phyloP scores from a whole-genome alignment of 495 filamentous ascomycete genomes.

The Articulospora tetracladia region DNA sequence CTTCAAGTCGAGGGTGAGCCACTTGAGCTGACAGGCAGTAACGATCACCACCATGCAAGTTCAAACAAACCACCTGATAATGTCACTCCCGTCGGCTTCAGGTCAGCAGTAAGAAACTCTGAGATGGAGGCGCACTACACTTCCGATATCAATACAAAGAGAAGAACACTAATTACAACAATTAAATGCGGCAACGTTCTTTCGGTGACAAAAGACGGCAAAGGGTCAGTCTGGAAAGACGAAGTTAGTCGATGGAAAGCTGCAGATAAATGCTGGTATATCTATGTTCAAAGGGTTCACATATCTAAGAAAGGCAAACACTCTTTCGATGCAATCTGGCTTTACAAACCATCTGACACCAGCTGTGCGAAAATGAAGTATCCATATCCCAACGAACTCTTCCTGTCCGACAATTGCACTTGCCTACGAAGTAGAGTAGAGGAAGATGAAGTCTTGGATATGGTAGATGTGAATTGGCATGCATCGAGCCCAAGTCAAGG shows the following conservation, averaged over 20 bases:
- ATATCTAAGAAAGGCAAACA: conserved; percentile 27
- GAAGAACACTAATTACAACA: neutral
- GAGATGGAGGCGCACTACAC: neutral
- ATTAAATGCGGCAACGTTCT: conserved; percentile 49
- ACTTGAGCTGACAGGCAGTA: conserved; percentile 6
- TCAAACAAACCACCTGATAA: neutral
- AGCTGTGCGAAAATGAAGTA: conserved; percentile 60
- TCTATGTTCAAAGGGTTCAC: conserved; percentile 56
- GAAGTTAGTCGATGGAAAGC: conserved; percentile 31
- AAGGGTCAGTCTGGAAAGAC: conserved; percentile 51
- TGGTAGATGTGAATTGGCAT: conserved; percentile 50
- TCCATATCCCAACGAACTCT: conserved; percentile 65
- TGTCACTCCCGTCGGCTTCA: neutral
- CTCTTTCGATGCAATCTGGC: conserved; percentile 62
- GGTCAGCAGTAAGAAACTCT: neutral
- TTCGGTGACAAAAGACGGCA: conserved; percentile 37
- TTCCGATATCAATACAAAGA: neutral
- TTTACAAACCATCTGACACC: conserved; percentile 67
- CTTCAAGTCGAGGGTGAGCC: conserved; percentile 8
- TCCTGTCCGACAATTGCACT: conserved; percentile 73
- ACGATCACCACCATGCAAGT: neutral
- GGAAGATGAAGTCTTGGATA: conserved; percentile 45
- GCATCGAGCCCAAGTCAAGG: conserved; percentile 36
- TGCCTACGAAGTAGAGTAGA: conserved; percentile 47
- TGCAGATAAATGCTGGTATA: conserved; percentile 53